Conservation (phyloP, 306 rosid species). For the Vigna trinervia region DNA sequence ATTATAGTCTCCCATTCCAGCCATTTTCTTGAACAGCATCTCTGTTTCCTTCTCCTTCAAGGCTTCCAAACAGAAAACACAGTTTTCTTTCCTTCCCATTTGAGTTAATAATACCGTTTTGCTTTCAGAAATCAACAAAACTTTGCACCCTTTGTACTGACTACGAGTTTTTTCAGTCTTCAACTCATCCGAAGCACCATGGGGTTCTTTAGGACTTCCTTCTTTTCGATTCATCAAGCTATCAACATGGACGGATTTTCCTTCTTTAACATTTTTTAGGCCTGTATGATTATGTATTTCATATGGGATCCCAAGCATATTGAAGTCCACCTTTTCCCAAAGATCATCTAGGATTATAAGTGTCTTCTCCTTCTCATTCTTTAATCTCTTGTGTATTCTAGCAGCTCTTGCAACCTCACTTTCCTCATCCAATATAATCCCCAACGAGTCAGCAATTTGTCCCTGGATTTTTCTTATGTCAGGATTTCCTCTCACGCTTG, state of each 20-base stretch:
- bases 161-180: not conserved
- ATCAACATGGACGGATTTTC: not conserved
- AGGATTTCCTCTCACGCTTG: not conserved
- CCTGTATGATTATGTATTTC: not conserved
- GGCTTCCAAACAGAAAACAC: not conserved
- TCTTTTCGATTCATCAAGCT: not conserved
- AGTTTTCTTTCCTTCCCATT: not conserved
- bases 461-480: constrained; percentile 36
- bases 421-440: constrained; percentile 14
- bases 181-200: not conserved
- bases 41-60: not conserved
- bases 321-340: constrained; percentile 15
- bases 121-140: not conserved
- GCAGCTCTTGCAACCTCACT: constrained; percentile 43
- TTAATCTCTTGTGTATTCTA: not conserved
- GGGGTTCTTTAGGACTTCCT: not conserved
- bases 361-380: not conserved
- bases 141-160: not conserved
- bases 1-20: not conserved
- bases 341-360: constrained; percentile 41
- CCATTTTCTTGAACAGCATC: not conserved
- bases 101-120: not conserved
- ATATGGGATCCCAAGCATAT: constrained; percentile 35
- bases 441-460: too few species aligned
- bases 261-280: not conserved